phyloP scores from a whole-genome alignment of 2,329 filamentous ascomycete genomes.

The Penicillium digitatum region DNA sequence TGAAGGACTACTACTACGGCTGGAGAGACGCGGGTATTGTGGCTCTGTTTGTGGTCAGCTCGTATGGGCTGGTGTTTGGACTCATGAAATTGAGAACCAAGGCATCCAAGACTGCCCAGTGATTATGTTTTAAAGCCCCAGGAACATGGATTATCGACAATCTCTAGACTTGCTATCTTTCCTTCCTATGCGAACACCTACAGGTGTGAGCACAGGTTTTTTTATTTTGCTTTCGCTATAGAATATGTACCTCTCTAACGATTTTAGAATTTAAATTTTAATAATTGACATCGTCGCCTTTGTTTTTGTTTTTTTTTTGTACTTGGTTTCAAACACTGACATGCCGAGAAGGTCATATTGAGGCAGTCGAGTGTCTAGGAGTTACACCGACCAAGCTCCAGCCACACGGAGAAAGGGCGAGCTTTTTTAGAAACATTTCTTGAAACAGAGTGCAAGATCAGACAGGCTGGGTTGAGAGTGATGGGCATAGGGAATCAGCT shows the following conservation, averaged over 20 bases:
- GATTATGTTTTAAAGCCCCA: background rate
- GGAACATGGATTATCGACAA: background rate
- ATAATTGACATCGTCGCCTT: background rate
- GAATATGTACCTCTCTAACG: background rate
- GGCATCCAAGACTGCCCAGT: conserved; percentile 34
- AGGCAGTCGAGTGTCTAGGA: background rate
- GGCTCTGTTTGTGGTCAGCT: conserved; percentile 53
- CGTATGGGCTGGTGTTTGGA: conserved; percentile 48
- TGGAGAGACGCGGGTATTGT: conserved; percentile 63
- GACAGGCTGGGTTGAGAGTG: too few relatives aligned
- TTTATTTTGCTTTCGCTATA: background rate
- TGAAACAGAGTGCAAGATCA: too few relatives aligned
- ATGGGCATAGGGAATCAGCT: background rate
- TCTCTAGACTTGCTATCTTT: background rate
- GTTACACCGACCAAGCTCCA: background rate
- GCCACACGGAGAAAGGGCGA: conserved; percentile 8
- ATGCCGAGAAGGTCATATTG: background rate
- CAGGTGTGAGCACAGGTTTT: background rate
- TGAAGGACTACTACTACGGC: conserved; percentile 59
- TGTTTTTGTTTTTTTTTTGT: too few relatives aligned
- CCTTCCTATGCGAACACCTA: background rate
- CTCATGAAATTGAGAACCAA: conserved; percentile 39
- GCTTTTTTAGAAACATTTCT: too few relatives aligned
- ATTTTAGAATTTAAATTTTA: background rate
- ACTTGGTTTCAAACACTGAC: too few relatives aligned